A percentile compares a stretch with the other conserved stretches of the same genome.
phyloP scores from a whole-genome alignment of 2,329 filamentous ascomycete genomes.

The Diaporthe vexans region DNA sequence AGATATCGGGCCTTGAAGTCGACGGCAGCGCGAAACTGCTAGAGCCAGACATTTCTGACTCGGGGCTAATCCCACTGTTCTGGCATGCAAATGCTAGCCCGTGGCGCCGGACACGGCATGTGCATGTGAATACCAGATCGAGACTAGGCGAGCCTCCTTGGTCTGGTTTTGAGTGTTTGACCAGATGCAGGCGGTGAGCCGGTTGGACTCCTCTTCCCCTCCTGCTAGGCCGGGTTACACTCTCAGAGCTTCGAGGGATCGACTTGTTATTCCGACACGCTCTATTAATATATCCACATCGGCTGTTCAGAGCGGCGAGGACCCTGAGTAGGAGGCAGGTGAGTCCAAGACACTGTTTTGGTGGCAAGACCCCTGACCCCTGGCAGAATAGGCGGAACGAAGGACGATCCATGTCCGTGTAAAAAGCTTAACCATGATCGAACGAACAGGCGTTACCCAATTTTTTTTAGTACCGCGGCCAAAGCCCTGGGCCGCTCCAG shows the following conservation, averaged over 20 bases:
- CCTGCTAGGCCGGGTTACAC: neutral
- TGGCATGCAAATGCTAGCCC: conserved; percentile 10
- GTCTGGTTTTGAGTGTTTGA: conserved; percentile 17
- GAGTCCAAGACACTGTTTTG: neutral
- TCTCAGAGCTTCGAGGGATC: neutral
- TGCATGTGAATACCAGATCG: conserved; percentile 24
- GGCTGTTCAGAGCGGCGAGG: neutral
- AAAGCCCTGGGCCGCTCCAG: neutral
- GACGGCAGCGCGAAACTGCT: neutral
- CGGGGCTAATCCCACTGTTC: conserved; percentile 12
- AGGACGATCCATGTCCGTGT: neutral
- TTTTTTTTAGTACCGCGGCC: no score
- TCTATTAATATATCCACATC: neutral
- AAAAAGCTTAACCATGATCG: conserved; percentile 8
- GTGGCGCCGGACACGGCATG: conserved; percentile 19
- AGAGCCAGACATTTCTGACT: conserved; percentile 29
- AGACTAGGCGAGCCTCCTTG: conserved; percentile 2
- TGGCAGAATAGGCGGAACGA: neutral
- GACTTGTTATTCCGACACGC: neutral
- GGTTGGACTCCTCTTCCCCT: neutral
- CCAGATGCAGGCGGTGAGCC: conserved; percentile 20
- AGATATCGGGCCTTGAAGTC: conserved; percentile 12
- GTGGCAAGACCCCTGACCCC: neutral
- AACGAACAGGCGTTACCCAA: neutral
- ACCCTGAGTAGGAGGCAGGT: neutral